A percentile compares a stretch with the other conserved stretches of the same genome.
phyloP scores from a whole-genome alignment of 2,329 filamentous ascomycete species.

The Alternaria viburni region DNA sequence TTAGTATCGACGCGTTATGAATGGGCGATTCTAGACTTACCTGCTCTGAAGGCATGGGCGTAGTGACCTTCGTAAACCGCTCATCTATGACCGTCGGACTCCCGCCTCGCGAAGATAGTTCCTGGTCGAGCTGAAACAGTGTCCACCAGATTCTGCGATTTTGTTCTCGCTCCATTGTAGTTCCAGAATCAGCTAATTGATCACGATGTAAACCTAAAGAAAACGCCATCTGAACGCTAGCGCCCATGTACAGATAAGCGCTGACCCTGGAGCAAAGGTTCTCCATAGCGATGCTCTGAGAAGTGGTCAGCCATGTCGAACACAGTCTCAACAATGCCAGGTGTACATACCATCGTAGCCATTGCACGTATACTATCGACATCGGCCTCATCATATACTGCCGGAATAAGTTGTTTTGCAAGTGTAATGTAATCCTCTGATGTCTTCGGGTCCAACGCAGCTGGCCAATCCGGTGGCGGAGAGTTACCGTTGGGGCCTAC shows the following conservation, averaged over 20 bases:
- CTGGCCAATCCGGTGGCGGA: conserved; percentile 24
- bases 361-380: conserved; percentile 47
- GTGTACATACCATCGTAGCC: conserved; percentile 38
- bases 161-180: conserved; percentile 39
- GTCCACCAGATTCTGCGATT: conserved; percentile 49
- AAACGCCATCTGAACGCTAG: conserved; percentile 46
- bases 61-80: conserved; percentile 38
- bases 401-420: conserved; percentile 42
- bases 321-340: background rate
- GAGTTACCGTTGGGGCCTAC: conserved; percentile 29
- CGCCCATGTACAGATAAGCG: conserved; percentile 47
- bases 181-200: conserved; percentile 35
- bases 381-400: conserved; percentile 46
- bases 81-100: conserved; percentile 46
- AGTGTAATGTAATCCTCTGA: conserved; percentile 43
- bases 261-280: conserved; percentile 44
- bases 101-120: conserved; percentile 45
- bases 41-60: conserved; percentile 42
- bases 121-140: conserved; percentile 44
- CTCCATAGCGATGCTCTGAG: conserved; percentile 43
- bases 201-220: conserved; percentile 47
- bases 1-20: conserved; percentile 1
- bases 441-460: conserved; percentile 30
- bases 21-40: conserved; percentile 14
- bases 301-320: conserved; percentile 8